These are phyloP conservation scores for Clavispora carvajalis DNA, from an alignment of 805 yeast genomes.

Conservation along the genomic window DNA sequence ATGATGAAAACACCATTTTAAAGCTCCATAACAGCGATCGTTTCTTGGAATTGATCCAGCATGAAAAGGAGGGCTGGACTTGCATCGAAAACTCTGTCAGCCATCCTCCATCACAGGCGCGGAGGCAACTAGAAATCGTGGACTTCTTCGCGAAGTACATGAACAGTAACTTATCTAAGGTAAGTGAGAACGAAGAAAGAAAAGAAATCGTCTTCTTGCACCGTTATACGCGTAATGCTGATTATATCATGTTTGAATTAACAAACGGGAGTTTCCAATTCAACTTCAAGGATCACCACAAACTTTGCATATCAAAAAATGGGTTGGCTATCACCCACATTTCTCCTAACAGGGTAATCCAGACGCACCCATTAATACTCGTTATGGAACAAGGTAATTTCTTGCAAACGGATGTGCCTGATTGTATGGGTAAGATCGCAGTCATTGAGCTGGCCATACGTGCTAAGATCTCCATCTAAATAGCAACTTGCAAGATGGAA, in stretches of 20 bases:
- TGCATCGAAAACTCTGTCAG: constrained; percentile 39
- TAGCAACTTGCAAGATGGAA: neutral
- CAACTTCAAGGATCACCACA: constrained; percentile 93
- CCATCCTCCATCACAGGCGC: constrained; percentile 44
- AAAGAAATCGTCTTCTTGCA: constrained; percentile 71
- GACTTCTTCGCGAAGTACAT: constrained; percentile 87
- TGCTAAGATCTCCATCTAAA: constrained; percentile 7
- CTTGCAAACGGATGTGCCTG: constrained; percentile 35
- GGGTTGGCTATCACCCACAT: constrained; percentile 79
- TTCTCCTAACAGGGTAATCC: constrained; percentile 68
- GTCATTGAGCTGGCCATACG: constrained; percentile 61
- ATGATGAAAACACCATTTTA: constrained; percentile 77
- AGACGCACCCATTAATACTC: constrained; percentile 54
- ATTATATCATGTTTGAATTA: constrained; percentile 86
- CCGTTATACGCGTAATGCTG: constrained; percentile 73
- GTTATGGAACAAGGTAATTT: constrained; percentile 40
- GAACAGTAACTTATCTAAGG: constrained; percentile 83
- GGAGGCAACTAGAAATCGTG: constrained; percentile 77
- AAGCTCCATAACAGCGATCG: constrained; percentile 60
- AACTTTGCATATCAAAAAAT: constrained; percentile 69
- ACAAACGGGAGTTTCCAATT: constrained; percentile 91
- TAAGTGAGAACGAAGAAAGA: constrained; percentile 59
- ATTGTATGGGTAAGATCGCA: constrained; percentile 36
- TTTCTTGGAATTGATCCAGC: constrained; percentile 55
- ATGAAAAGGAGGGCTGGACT: constrained; percentile 43